Evolutionary conservation across 2,329 filamentous ascomycete species (phyloP), one percentile per base, ranked within the genome.

Genomic region (Trichoderma gracile): DNA sequence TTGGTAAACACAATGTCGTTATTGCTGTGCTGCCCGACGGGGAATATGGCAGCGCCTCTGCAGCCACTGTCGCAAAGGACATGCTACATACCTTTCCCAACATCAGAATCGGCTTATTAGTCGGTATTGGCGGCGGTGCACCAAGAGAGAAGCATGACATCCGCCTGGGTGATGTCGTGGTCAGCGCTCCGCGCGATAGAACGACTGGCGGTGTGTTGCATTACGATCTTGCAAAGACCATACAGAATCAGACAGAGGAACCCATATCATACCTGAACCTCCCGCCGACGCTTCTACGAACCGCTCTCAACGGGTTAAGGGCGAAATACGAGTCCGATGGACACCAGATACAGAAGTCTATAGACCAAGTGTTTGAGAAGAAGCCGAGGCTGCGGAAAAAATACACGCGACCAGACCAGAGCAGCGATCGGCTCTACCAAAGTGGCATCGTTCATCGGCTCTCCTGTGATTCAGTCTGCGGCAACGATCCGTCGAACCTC

Each of bases 131-230:
- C 14, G 40, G 23, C 30, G 77, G 76, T 3, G 75, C 71, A 0
- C 77, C 77, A 64, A 79, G 65, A 45, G 0, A 5, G 1, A 64
- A 70, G 5, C 65, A 74, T 25, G 75, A 79, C 17, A 72, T 79
- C 1, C 72, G 76, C 4, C 68, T 72, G 0, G 72, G 72, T 0
- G 71, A 73, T 45, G 33, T 73, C 0, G 68, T 72, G 0, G 69
- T 73, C 0, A 69, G 70, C 21, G 15, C 5, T 14, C 55, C 55
- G 10, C 10, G 43, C 17, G 15, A 9, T 14, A 57, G 5, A 40
- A 23, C n/a, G 6, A 43, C 10, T 19, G 25, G 54, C 19, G 63
- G 67, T 0, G 70, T 73, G 1, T 53, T 71, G 1, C 68, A 73
- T 6, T 73, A 72, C 9, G 71, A 73, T 54, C 70, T 58, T 47